phyloP scores from a whole-genome alignment of 495 filamentous ascomycete genomes.

The Tuber melanosporum region DNA sequence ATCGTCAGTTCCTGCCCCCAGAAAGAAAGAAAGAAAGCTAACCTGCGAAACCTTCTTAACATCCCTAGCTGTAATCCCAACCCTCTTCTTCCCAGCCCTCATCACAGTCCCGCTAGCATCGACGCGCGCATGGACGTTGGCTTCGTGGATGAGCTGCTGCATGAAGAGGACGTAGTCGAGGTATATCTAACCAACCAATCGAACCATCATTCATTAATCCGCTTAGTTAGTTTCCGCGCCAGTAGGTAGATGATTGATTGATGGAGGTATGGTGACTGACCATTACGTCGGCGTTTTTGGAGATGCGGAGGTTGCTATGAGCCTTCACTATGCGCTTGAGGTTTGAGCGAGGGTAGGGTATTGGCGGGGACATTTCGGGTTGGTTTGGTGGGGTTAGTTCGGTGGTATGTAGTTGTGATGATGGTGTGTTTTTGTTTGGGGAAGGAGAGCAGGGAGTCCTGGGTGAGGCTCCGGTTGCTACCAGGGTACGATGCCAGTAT shows the following conservation, averaged over 20 bases:
- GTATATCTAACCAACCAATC: slow-evolving; percentile 54
- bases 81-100: slow-evolving; percentile 58
- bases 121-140: slow-evolving; percentile 61
- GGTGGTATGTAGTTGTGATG: not conserved
- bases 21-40: slow-evolving; percentile 36
- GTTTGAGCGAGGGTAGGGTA: slow-evolving; percentile 76
- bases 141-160: slow-evolving; percentile 84
- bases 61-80: slow-evolving; percentile 59
- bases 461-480: not conserved
- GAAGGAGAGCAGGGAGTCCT: not conserved
- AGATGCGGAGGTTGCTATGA: slow-evolving; percentile 68
- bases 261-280: not conserved
- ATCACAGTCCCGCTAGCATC: slow-evolving; percentile 8
- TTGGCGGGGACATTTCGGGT: slow-evolving; percentile 41
- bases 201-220: not conserved
- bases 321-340: slow-evolving; percentile 86
- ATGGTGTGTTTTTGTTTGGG: not conserved
- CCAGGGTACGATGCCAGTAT: not conserved
- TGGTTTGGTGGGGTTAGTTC: not conserved
- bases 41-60: slow-evolving; percentile 74
- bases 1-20: not conserved
- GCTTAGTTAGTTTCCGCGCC: not conserved
- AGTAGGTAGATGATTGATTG: not conserved
- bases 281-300: slow-evolving; percentile 74
- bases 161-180: slow-evolving; percentile 86